These are phyloP conservation scores for Mediolabrus comicus DNA, from an alignment of 108 stramenopile species.

Conservation along the genomic window DNA sequence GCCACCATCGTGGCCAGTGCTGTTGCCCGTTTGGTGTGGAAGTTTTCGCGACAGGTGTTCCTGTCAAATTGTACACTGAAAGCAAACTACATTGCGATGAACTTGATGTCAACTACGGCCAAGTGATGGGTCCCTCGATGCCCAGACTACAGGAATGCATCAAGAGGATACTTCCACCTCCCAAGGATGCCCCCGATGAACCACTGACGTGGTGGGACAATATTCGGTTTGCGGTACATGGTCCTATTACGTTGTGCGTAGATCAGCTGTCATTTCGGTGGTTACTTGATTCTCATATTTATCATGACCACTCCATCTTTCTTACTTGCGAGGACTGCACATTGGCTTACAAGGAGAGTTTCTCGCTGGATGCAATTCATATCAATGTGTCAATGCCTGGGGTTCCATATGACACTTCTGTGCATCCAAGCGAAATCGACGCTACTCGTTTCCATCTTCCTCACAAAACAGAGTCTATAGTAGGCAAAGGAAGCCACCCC, in stretches of 20 bases:
- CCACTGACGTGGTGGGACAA: constrained; percentile 59
- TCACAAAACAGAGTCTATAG: constrained; percentile 24
- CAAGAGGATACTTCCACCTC: constrained; percentile 44
- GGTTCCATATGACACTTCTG: constrained; percentile 45
- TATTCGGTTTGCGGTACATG: constrained; percentile 49
- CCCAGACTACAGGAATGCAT: constrained; percentile 34
- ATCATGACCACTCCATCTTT: constrained; percentile 31
- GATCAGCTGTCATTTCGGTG: constrained; percentile 33
- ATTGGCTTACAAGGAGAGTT: constrained; percentile 17
- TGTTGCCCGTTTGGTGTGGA: constrained; percentile 36
- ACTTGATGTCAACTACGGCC: constrained; percentile 32
- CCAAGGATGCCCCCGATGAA: neutral
- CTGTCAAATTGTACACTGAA: constrained; percentile 45
- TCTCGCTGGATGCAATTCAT: constrained; percentile 27
- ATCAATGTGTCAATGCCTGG: constrained; percentile 44
- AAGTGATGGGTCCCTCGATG: constrained; percentile 34
- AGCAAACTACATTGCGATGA: constrained; percentile 16
- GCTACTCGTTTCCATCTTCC: constrained; percentile 11
- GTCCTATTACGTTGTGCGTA: constrained; percentile 17
- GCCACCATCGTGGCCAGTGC: constrained; percentile 27
- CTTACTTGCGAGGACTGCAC: constrained; percentile 21
- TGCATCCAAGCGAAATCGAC: constrained; percentile 30
- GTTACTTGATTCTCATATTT: constrained; percentile 42
- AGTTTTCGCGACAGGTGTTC: constrained; percentile 33
- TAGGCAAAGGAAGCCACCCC: constrained; percentile 25